Evolutionary conservation across 2,329 filamentous ascomycete genomes (phyloP), one percentile per base, ranked within the genome.

Genomic region (Myriosclerotinia duriaeana): DNA sequence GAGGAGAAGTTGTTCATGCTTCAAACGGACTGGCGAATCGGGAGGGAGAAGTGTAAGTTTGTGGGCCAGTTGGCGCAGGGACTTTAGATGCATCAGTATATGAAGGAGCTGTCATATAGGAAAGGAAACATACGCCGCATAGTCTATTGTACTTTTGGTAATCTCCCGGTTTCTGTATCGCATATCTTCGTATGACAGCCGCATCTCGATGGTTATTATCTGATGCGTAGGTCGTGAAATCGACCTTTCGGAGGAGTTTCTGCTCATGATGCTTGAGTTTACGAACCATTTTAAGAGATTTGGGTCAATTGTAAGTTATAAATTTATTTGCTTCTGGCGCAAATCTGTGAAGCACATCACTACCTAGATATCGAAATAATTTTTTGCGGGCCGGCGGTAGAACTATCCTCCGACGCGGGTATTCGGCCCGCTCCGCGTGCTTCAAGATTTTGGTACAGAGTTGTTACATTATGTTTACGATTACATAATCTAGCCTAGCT

Each of bases 221-320:
- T 76, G 88, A 88, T 80, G 95, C 95, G 84, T 94, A 97, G 76
- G 90, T 95, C 78, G 93, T 89, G 80, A 99, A 96, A 81, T 99
- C 93, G 79, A 95, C 93, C 77, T 94, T 94, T 74, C 85, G 84
- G 71, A 98, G 87, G 77, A 98, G 90, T 85, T 95, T 96, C 78
- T 95, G 88, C 87, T 99, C 95, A 80, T 97, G 94, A 80, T 96
- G 87, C 81, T 97, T 98, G 77, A 99, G 87, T 83, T 96, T 93
- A 74, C 95, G 90, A 73, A 96, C 92, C 95, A 98, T 98, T 34
- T 72, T 84, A 20, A n/a, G 2, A 15, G 30, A 44, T 46, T 36
- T 34, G 14, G 12, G 15, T 42, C 11, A 42, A 40, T 53, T 40
- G 15, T 9, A n/a, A 42, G 6, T 34, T n/a, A 4, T 56, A 48